Evolutionary conservation across 306 rosid species (phyloP).

Genomic region (Cucurbita moschata): DNA sequence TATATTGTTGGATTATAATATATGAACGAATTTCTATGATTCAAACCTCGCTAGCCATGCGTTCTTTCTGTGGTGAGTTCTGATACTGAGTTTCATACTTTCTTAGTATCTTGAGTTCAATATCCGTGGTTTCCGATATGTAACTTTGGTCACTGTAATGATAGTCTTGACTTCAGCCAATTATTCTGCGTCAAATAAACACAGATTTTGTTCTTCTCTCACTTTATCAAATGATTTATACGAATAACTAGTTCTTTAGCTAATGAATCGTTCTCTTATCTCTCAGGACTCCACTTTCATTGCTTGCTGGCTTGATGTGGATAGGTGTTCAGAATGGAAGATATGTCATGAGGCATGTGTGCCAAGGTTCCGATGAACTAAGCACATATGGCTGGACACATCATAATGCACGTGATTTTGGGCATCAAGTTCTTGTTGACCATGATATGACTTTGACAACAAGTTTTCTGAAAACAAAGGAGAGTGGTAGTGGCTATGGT

Average conservation of each 20-base stretch:
- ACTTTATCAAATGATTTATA: background rate
- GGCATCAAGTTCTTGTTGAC: slow-evolving; percentile 70
- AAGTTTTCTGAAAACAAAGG: slow-evolving; percentile 68
- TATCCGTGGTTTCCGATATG: background rate
- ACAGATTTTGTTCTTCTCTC: background rate
- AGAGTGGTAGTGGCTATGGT: slow-evolving; percentile 73
- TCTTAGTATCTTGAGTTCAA: background rate
- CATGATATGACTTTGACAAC: slow-evolving; percentile 55
- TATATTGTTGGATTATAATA: background rate
- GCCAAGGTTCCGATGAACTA: slow-evolving; percentile 67
- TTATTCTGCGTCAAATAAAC: background rate
- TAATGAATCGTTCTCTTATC: background rate
- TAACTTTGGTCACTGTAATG: background rate
- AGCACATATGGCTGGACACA: slow-evolving; percentile 71
- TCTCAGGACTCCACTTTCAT: slow-evolving; percentile 74
- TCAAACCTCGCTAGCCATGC: background rate
- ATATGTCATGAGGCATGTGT: slow-evolving; percentile 36
- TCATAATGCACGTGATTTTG: slow-evolving; percentile 78
- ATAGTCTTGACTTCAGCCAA: background rate
- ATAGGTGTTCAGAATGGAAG: slow-evolving; percentile 60
- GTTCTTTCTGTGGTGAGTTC: background rate
- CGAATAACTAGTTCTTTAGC: background rate
- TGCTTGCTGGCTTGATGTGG: slow-evolving; percentile 96
- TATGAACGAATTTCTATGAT: background rate
- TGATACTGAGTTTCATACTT: background rate